Evolutionary conservation across 2,329 filamentous ascomycete species (phyloP).

Genomic region (Aspergillus novofumigatus): DNA sequence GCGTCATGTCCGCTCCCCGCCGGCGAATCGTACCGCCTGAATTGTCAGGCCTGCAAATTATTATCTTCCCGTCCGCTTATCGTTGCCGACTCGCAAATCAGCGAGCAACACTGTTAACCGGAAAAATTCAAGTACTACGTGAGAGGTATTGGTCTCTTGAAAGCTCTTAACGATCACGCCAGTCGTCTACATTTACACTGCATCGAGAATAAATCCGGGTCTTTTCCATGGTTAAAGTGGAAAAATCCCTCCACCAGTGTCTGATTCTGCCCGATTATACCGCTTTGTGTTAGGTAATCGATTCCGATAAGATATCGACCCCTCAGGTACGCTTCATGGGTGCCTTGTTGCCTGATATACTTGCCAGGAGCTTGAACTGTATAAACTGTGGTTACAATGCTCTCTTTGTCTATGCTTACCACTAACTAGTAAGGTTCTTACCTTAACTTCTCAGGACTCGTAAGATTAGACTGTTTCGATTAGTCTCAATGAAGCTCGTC

Average conservation of each 20-base stretch:
- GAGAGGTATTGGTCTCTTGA: too few species aligned
- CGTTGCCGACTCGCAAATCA: not conserved
- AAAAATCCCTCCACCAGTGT: not conserved
- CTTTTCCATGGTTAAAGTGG: not conserved
- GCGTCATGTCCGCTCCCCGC: not conserved
- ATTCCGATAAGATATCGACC: not conserved
- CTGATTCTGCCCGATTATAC: not conserved
- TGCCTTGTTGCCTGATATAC: not conserved
- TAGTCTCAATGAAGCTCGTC: too few species aligned
- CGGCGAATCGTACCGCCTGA: not conserved
- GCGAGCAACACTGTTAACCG: not conserved
- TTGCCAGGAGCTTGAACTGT: too few species aligned
- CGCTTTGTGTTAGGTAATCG: not conserved
- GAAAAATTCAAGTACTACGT: too few species aligned
- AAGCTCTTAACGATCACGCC: too few species aligned
- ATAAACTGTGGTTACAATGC: too few species aligned
- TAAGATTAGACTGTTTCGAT: too few species aligned
- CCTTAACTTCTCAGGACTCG: too few species aligned
- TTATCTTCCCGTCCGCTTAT: not conserved
- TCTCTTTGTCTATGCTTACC: too few species aligned
- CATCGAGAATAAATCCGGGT: not conserved
- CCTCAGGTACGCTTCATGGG: not conserved
- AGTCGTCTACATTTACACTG: not conserved
- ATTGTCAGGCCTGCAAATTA: constrained; percentile 1
- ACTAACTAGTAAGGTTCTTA: too few species aligned